Base-by-base conservation (phyloP, 371 early-diverging fungal genomes). In the Mucor velutinosus region DNA sequence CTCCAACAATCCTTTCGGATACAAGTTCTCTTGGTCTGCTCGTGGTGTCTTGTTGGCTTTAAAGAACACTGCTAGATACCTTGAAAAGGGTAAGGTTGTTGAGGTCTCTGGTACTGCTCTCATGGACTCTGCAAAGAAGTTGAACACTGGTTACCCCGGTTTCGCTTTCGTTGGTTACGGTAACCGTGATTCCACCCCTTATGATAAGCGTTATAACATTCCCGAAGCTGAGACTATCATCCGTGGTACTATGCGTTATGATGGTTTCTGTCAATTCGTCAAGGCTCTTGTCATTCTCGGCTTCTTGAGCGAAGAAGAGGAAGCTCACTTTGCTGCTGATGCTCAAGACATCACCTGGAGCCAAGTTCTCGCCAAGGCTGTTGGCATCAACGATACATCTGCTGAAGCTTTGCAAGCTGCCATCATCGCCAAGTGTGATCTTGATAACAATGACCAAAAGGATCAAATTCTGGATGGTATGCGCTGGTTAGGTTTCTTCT, bases 21-120 rank as follows among this genome's bases (percentile, higher is more conserved):
- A 99, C 90, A 99, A 99, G 83, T 99, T 99, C 85, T 93, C 93
- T 72, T 99, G 99, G 99, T 94, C 94, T 32, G 94, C 98, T 8
- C 92, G 94, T 68, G 95, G 98, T 63, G 99, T 98, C 29, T 81
- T 99, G 63, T 85, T 97, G 58, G 99, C 99, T 17, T 89, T 95
- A 62, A 87, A 93, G 79, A 99, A 98, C 81, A 87, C 86, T 43
- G 99, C 98, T 61, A 88, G 86, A 62, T 99, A 90, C 76, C 91
- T 91, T 73, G 87, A 90, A 79, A 87, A 94, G 71, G 97, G 97
- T 66, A 90, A 95, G 88, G 76, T 97, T 49, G 95, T 96, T 60
- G 96, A 96, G 65, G 87, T 97, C 55, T 84, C 92, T 57, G 97
- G 97, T 71, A 84, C 92, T 35, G 96, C 95, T 35, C 85, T 94